Evolutionary conservation across 495 filamentous ascomycete species (phyloP).

Genomic region (Podospora sp.): DNA sequence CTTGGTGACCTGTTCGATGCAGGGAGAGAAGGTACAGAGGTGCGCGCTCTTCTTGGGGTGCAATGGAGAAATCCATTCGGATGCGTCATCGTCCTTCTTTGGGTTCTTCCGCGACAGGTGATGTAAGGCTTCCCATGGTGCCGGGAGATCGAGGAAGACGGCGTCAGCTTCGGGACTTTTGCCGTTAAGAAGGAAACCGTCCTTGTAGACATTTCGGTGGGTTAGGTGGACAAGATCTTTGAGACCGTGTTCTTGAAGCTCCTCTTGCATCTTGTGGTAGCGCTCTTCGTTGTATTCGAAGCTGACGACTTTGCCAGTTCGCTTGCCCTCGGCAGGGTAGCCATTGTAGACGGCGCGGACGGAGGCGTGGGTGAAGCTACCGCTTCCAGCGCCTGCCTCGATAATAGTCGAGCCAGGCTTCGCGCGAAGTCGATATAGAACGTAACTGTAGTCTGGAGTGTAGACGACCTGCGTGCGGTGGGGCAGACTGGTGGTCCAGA

Average conservation of each 20-base stretch:
- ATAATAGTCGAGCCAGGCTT: slow-evolving; percentile 80
- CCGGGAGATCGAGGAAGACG: slow-evolving; percentile 89
- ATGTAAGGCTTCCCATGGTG: slow-evolving; percentile 87
- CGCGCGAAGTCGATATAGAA: slow-evolving; percentile 82
- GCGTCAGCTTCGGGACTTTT: slow-evolving; percentile 69
- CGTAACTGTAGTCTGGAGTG: slow-evolving; percentile 94
- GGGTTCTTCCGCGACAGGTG: slow-evolving; percentile 70
- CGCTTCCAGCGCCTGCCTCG: slow-evolving; percentile 93
- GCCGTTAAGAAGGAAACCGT: slow-evolving; percentile 72
- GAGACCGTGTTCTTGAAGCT: slow-evolving; percentile 75
- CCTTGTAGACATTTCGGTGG: slow-evolving; percentile 86
- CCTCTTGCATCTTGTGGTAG: slow-evolving; percentile 68
- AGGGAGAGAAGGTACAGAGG: slow-evolving; percentile 93
- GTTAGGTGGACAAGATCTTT: slow-evolving; percentile 74
- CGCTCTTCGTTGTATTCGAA: slow-evolving; percentile 90
- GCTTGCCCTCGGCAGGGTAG: slow-evolving; percentile 54
- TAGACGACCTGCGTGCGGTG: slow-evolving; percentile 98
- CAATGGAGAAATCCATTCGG: slow-evolving; percentile 64
- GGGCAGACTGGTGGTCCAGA: slow-evolving; percentile 87
- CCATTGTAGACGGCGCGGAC: slow-evolving; percentile 87
- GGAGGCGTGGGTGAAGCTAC: slow-evolving; percentile 91
- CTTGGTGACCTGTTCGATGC: slow-evolving; percentile 89
- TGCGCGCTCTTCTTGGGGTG: slow-evolving; percentile 66
- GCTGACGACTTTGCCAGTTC: slow-evolving; percentile 79
- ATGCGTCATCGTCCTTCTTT: slow-evolving; percentile 9